phyloP scores from a whole-genome alignment of 169 alveolate genomes.

The Eimeria praecox region DNA sequence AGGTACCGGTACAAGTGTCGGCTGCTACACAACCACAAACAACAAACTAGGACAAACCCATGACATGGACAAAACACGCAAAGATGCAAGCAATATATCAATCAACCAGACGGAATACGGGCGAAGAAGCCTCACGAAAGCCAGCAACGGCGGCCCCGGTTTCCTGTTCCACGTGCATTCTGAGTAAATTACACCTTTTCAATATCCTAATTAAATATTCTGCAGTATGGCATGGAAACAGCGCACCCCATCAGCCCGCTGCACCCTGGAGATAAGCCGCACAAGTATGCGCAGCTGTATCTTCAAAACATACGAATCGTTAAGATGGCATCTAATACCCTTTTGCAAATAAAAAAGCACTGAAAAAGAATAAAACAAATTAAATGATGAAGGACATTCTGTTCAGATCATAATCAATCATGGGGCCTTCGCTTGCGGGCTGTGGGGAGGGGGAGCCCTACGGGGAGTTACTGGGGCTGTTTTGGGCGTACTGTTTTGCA shows the following conservation, averaged over 20 bases:
- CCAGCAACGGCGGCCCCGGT: no score
- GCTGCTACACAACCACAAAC: no score
- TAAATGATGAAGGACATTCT: not conserved
- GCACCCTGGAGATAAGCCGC: no score
- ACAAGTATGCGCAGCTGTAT: not conserved
- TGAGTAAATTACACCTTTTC: not conserved
- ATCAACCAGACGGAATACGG: no score
- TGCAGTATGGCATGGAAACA: not conserved
- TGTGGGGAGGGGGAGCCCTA: constrained; percentile 17
- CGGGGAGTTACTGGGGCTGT: constrained; percentile 2
- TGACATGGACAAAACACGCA: no score
- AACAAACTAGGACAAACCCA: no score
- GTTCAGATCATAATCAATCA: not conserved
- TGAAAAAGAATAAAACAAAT: not conserved
- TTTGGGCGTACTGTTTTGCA: not conserved
- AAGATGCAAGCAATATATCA: no score
- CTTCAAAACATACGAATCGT: not conserved
- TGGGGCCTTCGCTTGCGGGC: not conserved
- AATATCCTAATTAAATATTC: not conserved
- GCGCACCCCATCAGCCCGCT: not conserved
- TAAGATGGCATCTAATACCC: no score
- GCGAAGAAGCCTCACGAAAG: no score
- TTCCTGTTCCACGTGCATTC: not conserved
- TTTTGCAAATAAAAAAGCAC: not conserved
- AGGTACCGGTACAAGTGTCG: no score